Percentiles rank a stretch among this genome's conserved stretches.
These are phyloP conservation scores for Sutorius eximius DNA, from an alignment of 1,284 basidiomycete species.

Conservation along the genomic window DNA sequence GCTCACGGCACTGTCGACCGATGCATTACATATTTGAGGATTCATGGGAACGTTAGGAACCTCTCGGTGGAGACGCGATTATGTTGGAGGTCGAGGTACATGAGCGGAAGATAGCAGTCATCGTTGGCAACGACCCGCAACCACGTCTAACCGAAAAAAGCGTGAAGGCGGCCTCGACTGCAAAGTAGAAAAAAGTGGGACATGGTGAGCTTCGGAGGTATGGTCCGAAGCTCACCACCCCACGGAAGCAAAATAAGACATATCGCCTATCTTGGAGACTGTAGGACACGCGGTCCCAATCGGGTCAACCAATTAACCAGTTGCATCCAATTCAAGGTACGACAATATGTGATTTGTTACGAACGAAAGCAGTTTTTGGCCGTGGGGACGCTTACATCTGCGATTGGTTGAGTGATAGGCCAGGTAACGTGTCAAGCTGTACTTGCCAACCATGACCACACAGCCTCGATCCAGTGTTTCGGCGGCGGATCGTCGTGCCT, in stretches of 20 bases:
- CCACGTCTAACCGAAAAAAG: not conserved
- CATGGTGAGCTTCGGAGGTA: not conserved
- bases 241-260: not conserved
- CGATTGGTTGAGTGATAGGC: not conserved
- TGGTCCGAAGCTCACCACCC: not conserved
- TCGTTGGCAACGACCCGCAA: not conserved
- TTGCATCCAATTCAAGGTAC: not conserved
- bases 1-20: slow-evolving; percentile 5
- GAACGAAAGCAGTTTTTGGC: not conserved
- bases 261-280: not conserved
- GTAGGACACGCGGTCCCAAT: not conserved
- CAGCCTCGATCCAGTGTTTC: slow-evolving; percentile 18
- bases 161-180: not conserved
- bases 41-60: not conserved
- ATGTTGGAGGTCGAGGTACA: not conserved
- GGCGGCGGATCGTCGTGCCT: slow-evolving; percentile 23
- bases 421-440: not conserved
- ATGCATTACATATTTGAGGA: not conserved
- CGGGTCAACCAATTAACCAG: not conserved
- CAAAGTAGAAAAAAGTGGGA: not conserved
- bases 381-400: slow-evolving; percentile 1
- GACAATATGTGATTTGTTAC: not conserved
- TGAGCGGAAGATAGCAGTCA: not conserved
- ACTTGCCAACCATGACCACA: slow-evolving; percentile 22
- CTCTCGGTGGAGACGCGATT: not conserved